Conservation (phyloP, 192 early-diverging fungal genomes). For the Coemansia sp. region DNA sequence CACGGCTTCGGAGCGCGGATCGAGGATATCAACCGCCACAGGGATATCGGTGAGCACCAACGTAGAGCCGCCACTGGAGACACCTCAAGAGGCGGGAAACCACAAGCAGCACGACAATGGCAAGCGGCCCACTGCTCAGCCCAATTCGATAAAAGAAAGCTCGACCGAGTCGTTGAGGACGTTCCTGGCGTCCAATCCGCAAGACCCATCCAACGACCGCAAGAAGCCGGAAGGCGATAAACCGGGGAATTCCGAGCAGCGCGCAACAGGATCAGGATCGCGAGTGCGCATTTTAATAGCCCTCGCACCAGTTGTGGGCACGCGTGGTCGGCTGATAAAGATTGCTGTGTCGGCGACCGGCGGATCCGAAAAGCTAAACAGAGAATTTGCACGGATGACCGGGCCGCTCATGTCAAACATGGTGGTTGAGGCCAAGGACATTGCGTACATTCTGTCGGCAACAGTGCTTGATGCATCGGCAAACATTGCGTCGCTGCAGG, state of each 20-base stretch:
- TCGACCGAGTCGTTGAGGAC: background rate
- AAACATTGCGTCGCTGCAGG: conserved; percentile 40
- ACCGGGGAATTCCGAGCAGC: background rate
- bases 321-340: conserved; percentile 32
- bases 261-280: background rate
- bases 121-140: background rate
- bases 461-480: conserved; percentile 41
- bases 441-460: conserved; percentile 35
- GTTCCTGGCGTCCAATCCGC: background rate
- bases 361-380: conserved; percentile 37
- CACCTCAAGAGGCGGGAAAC: no score
- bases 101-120: background rate
- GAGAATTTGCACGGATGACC: conserved; percentile 38
- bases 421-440: conserved; percentile 23
- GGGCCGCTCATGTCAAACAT: conserved; percentile 36
- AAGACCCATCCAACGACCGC: background rate
- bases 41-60: background rate
- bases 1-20: no score
- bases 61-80: background rate
- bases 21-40: background rate
- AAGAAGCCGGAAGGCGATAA: background rate
- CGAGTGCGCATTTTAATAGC: conserved; percentile 30
- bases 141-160: background rate
- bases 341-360: conserved; percentile 27
- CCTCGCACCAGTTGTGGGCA: conserved; percentile 25